Evolutionary conservation across 1,284 basidiomycete genomes (phyloP), one percentile per base, ranked within the genome.

Genomic region (Pseudozyma sp.): DNA sequence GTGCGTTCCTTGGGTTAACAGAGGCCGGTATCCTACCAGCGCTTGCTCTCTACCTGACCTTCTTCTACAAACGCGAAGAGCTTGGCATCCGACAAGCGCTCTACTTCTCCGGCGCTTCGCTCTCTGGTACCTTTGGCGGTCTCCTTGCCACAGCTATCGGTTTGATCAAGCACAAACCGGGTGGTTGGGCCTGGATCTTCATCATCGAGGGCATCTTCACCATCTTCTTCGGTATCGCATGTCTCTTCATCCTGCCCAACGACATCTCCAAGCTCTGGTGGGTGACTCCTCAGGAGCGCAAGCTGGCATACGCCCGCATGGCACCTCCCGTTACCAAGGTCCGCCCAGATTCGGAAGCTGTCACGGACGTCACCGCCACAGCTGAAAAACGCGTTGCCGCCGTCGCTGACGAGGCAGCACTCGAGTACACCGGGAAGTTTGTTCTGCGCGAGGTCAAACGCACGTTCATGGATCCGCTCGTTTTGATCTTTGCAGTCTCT

Each of bases 151-250:
- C 76, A 1, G 80, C 80, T 0, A 77, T 83, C 43, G 60, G 60
- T 16, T 65, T 77, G 14, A 76, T 81, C 70, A 71, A 75, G 5
- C 60, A 53, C n/a, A 51, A 58, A 14, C 50, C 53, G 0, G 76
- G 73, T 7, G 76, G 76, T 30, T 83, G 78, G 79, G 54, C 48
- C 1, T 80, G 69, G 75, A 74, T 83, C 31, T 82, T 82, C 57
- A 77, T 82, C 59, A 48, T 82, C 4, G 80, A 83, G 49, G 81
- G 80, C 2, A 61, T 78, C 29, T 65, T 77, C 45, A 83, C 81
- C 5, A 57, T 81, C 19, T 29, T 81, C 10, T 69, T 81, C 19
- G 81, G 71, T 24, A 11, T 82, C 3, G 29, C 44, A 1, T 74
- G 68, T 53, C 55, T 75, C 44, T 77, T 61, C 16, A 53, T 82